Evolutionary conservation across 2,329 filamentous ascomycete species (phyloP), one percentile per base, ranked within the genome.

Genomic region (Aspergillus floridensis): DNA sequence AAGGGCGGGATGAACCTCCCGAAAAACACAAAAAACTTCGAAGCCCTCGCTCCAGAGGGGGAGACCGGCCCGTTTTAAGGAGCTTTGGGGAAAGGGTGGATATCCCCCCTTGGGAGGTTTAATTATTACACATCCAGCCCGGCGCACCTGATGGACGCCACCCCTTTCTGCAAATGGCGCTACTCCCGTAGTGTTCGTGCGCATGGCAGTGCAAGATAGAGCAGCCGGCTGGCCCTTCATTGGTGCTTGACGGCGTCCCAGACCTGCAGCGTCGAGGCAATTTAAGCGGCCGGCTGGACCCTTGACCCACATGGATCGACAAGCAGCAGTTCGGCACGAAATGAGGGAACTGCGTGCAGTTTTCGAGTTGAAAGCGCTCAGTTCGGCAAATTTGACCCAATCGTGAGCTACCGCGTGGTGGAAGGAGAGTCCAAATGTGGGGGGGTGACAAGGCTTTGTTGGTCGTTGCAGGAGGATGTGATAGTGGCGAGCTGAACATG

Each of bases 251-350:
- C 44, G 29, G 51, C 10, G 22, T 24, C 16, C 24, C n/a, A 31
- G 38, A 35, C 31, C n/a, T 47, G 22, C 52, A 31, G 46, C 22
- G 44, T 29, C 29, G 52, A 46, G 46, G 38, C 19, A 32, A 46
- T 16, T 12, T 14, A 53, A 38, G 32, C 22, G 32, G 29, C 19
- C 32, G 31, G 41, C 53, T 55, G 41, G 53, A 55, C 53, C 53
- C 53, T 48, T 46, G 53, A 54, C 52, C 52, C 52, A 54, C 52
- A 26, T 24, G 16, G 53, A 55, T 55, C 53, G 53, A 48, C 53
- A 35, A 44, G 38, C 38, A 44, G 38, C 51, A 38, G 51, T 53
- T 55, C 52, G 52, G 52, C 52, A 54, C 38, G 38, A 54, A 29
- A 31, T 41, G 35, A 35, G 49, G 19, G 46, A 19, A 29, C 19